Conservation (phyloP, 2,329 filamentous ascomycete genomes). For the Cordyceps cicadae region DNA sequence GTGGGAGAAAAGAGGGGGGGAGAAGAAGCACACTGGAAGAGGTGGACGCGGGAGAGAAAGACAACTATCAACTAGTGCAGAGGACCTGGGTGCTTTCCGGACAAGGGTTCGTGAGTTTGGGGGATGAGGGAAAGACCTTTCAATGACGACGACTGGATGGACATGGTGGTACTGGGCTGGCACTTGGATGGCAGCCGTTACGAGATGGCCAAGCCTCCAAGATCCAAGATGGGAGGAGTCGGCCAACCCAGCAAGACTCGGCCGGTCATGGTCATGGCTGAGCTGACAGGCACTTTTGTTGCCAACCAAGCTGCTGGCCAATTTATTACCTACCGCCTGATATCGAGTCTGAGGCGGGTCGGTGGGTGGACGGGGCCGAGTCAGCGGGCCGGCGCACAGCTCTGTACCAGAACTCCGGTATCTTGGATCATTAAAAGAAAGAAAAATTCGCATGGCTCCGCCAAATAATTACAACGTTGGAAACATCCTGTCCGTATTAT, state of each 20-base stretch:
- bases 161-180: background rate
- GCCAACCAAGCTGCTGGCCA: background rate
- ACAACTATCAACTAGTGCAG: background rate
- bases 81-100: background rate
- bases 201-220: background rate
- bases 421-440: too few relatives aligned
- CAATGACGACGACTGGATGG: background rate
- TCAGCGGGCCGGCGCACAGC: background rate
- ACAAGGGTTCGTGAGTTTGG: background rate
- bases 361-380: background rate
- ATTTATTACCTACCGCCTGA: background rate
- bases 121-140: background rate
- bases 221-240: background rate
- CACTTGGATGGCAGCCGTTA: background rate
- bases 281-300: background rate
- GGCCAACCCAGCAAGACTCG: background rate
- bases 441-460: too few relatives aligned
- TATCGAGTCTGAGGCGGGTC: background rate
- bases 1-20: background rate
- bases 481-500: too few relatives aligned
- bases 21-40: background rate
- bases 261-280: background rate
- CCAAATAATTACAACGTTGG: too few relatives aligned
- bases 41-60: background rate
- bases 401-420: background rate